Base-by-base conservation (phyloP, 345 rosid species). In the Pistacia vera region DNA sequence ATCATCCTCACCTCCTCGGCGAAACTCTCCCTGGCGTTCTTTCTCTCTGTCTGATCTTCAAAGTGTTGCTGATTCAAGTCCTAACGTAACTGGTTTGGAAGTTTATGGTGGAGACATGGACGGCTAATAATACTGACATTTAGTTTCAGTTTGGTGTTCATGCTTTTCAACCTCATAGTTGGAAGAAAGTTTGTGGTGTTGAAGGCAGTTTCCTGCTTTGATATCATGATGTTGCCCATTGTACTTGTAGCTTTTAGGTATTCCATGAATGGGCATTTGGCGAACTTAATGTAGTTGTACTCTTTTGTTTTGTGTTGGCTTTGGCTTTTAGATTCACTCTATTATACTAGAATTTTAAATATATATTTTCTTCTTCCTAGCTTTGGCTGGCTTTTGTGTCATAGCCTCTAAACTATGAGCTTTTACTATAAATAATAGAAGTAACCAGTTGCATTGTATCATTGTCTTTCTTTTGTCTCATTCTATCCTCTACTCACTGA, bases 21-120 rank as follows among this genome's bases (percentile, higher is more conserved):
- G 44, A 55, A 82, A 25, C 57, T 59, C 79, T 46, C 76, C 80
- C 51, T 77, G 86, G 68, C 86, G 82, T 17, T 84, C 85, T 56
- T 82, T 84, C 63, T 86, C 88, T 35, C 30, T 82, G 60, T 81
- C 86, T 9, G 87, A 86, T 75, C 78, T 81, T 14, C 87, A 81
- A 25, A 74, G 68, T 77, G 74, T 75, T 77, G 85, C 73, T 5
- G 72, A 68, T 38, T 49, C 75, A 66, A 51, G 72, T 63, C 64
- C 56, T 30, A 71, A 70, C 12, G 30, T 64, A 36, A 38, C 68
- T 14, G 52, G 38, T 55, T 72, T 69, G 52, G 75, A 74, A 13
- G 63, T 66, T 75, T 59, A 36, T 22, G 35, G 73, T 20, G 59
- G 75, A 71, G 80, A 72, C 51, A 74, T 66, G 70, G 77, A 63